phyloP scores from a whole-genome alignment of 768 basidiomycete genomes.

The Phaeotremella skinneri region DNA sequence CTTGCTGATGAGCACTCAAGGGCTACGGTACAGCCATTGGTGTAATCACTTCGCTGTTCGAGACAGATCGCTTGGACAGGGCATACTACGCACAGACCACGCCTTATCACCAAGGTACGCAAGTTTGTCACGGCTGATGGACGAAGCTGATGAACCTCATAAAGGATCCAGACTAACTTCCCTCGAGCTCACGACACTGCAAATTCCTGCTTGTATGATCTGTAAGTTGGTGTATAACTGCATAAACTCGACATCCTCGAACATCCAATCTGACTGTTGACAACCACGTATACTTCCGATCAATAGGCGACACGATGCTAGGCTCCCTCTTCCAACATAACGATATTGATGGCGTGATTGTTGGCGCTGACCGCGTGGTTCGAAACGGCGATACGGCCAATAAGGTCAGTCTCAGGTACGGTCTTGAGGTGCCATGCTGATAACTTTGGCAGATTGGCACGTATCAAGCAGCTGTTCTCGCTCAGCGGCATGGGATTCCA shows the following conservation, averaged over 20 bases:
- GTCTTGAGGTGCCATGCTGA: neutral
- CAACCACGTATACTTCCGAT: neutral
- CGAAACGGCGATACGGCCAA: slow-evolving; percentile 96
- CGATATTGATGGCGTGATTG: slow-evolving; percentile 79
- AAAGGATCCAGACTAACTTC: slow-evolving; percentile 87
- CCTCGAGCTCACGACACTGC: slow-evolving; percentile 77
- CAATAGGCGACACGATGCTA: slow-evolving; percentile 77
- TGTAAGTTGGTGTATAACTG: slow-evolving; percentile 55
- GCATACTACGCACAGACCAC: slow-evolving; percentile 93
- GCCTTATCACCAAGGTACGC: slow-evolving; percentile 53
- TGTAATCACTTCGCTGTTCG: slow-evolving; percentile 83
- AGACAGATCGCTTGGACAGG: slow-evolving; percentile 68
- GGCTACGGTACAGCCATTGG: slow-evolving; percentile 95
- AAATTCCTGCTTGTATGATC: slow-evolving; percentile 86
- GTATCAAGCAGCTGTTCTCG: slow-evolving; percentile 91
- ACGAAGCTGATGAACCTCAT: neutral
- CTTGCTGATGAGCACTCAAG: slow-evolving; percentile 54
- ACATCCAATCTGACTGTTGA: slow-evolving; percentile 1
- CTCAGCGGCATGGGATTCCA: slow-evolving; percentile 75
- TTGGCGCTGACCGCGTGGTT: slow-evolving; percentile 85
- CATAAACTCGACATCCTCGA: neutral
- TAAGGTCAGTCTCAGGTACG: slow-evolving; percentile 59
- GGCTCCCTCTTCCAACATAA: slow-evolving; percentile 85
- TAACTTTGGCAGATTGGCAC: slow-evolving; percentile 75
- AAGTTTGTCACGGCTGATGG: neutral